These are phyloP conservation scores for Corrigiola litoralis DNA, from an alignment of 179 eudicot species.

Conservation along the genomic window DNA sequence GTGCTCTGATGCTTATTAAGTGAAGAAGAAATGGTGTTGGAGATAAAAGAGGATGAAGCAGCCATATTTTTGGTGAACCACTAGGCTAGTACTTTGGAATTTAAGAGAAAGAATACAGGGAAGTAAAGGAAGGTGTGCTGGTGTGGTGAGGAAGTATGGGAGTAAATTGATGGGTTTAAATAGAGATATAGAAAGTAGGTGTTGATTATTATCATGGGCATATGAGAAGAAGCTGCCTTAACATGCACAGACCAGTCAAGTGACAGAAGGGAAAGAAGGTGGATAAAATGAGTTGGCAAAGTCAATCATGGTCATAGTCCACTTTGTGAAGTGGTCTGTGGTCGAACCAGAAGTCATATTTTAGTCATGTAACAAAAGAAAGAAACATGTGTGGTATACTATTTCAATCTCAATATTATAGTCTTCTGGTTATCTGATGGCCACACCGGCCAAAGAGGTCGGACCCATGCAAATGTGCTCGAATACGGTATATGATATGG, in stretches of 20 bases:
- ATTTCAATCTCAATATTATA: no score
- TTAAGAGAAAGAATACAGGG: background rate
- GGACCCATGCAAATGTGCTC: no score
- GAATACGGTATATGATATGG: no score
- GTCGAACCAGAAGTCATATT: background rate
- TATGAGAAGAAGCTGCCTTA: background rate
- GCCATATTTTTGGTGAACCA: constrained; percentile 17
- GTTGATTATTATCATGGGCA: background rate
- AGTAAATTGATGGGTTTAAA: background rate
- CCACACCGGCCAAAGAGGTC: no score
- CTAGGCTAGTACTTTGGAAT: no score
- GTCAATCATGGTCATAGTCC: constrained; percentile 3
- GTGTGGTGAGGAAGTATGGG: background rate
- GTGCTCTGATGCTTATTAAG: background rate
- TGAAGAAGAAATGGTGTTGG: constrained; percentile 17
- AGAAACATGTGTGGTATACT: no score
- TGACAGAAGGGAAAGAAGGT: background rate
- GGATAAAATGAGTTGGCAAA: background rate
- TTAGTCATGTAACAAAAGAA: constrained; percentile 6
- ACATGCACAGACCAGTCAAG: background rate
- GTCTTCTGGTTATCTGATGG: no score
- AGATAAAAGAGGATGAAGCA: constrained; percentile 21
- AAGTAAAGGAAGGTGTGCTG: background rate
- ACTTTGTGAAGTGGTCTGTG: constrained; percentile 12
- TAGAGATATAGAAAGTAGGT: background rate